Base-by-base conservation (phyloP, 225 moss, liverwort and hornwort species). In the Antitrichia curtipendula region DNA sequence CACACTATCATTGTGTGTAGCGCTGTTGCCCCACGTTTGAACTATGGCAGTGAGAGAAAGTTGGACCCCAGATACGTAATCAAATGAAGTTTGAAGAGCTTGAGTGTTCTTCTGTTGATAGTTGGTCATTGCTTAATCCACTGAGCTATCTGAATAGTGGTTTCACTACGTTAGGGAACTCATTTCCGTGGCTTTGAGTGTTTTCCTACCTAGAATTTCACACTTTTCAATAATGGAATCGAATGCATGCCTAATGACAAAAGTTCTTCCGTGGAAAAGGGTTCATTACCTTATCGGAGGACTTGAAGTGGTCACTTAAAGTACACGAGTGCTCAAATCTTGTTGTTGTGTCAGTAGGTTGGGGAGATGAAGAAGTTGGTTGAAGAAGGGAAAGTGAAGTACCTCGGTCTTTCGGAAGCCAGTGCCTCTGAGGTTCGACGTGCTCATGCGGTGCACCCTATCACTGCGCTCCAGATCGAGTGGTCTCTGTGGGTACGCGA, bases 321-420 rank as follows among this genome's bases (percentile, higher is more conserved):
- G 74, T 23, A 3, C 40, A 7, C n/a, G 40, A 10, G 10, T 63
- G 27, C 75, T 85, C n/a, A 5, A 75, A 19, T 38, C 62, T 15
- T 80, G 61, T 45, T 79, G 72, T 57, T 81, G 50, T 57, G 71
- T 70, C 2, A 28, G 32, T 63, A 92, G 92, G 89, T 91, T 75
- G 92, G 90, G 80, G 92, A 52, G 89, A 86, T 92, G 92, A 91
- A 91, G 89, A 92, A 92, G 92, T 60, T 92, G 87, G 92, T 92
- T 13, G 91, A 92, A 47, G 92, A 92, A 86, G 89, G 91, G 63
- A 89, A 92, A 58, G 91, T 92, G 82, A 92, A 92, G 87, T 91
- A 92, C 7, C 59, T 92, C n/a, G 91, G 92, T 16, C 87, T 92
- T 23, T 92, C 91, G 29, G 92, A 92, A 86, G 92, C 91, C 65